Conservation (phyloP, 2,329 filamentous ascomycete genomes). For the Waltergamsia citrina region DNA sequence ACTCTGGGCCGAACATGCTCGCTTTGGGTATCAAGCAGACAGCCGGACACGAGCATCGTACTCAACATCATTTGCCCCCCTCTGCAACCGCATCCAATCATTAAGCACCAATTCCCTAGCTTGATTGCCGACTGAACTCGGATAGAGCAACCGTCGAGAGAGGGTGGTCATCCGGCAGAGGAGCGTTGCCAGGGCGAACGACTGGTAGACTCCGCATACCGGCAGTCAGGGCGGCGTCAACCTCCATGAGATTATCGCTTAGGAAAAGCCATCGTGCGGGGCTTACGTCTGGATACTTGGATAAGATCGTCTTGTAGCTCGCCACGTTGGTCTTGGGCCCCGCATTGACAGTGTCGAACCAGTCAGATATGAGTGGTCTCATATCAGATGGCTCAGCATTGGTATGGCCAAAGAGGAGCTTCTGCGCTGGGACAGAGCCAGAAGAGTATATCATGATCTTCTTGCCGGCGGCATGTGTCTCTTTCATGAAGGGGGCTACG, state of each 20-base stretch:
- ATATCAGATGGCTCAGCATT: conserved; percentile 49
- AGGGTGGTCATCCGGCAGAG: conserved; percentile 40
- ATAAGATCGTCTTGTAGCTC: conserved; percentile 60
- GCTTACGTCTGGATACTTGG: conserved; percentile 26
- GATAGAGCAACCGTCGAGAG: conserved; percentile 13
- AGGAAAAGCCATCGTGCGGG: conserved; percentile 61
- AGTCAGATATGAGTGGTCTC: conserved; percentile 48
- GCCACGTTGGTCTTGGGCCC: conserved; percentile 58
- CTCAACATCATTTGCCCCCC: too few species aligned
- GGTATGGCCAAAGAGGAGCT: conserved; percentile 65
- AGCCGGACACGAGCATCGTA: too few species aligned
- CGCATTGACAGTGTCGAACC: conserved; percentile 76
- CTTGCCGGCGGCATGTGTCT: conserved; percentile 47
- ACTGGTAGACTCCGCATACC: conserved; percentile 57
- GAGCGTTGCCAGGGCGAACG: conserved; percentile 60
- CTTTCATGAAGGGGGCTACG: conserved; percentile 52
- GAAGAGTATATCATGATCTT: conserved; percentile 72
- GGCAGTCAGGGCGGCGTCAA: conserved; percentile 49
- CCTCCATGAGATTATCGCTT: conserved; percentile 68
- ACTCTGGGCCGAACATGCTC: too few species aligned
- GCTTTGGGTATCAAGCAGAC: too few species aligned
- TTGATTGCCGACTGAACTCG: conserved; percentile 4
- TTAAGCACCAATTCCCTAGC: too few species aligned
- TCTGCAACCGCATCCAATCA: too few species aligned
- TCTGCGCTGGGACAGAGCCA: conserved; percentile 72